Percentiles rank a stretch among this genome's conserved stretches.
Conservation (phyloP, 2,329 filamentous ascomycete genomes). For the Penicillium oxalicum region DNA sequence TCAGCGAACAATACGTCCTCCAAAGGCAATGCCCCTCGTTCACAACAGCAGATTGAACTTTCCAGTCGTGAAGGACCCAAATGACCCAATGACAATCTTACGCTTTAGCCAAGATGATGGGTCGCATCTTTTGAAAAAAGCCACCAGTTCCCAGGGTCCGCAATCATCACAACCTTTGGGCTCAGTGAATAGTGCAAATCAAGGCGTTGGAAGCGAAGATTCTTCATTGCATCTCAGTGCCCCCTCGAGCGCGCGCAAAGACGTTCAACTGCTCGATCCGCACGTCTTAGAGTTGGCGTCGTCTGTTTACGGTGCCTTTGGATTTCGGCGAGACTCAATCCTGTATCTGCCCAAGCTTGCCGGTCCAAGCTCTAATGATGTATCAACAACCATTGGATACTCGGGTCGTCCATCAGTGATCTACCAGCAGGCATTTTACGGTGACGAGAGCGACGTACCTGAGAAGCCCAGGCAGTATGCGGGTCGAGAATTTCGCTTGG, state of each 20-base stretch:
- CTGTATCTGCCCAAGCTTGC: slow-evolving; percentile 23
- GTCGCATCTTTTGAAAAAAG: slow-evolving; percentile 45
- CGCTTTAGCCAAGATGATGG: slow-evolving; percentile 61
- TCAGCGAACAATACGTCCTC: slow-evolving; percentile 19
- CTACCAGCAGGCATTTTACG: slow-evolving; percentile 82
- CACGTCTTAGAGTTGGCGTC: slow-evolving; percentile 15
- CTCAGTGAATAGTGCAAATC: background rate
- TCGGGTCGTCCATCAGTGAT: slow-evolving; percentile 60
- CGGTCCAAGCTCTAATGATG: slow-evolving; percentile 35
- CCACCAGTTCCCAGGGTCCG: slow-evolving; percentile 14
- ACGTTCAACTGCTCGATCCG: slow-evolving; percentile 9
- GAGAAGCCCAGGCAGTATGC: slow-evolving; percentile 73
- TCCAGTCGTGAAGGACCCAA: slow-evolving; percentile 69
- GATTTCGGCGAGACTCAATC: slow-evolving; percentile 17
- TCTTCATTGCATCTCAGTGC: slow-evolving; percentile 15
- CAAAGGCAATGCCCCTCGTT: slow-evolving; percentile 20
- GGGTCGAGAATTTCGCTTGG: slow-evolving; percentile 74
- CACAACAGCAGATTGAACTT: slow-evolving; percentile 54
- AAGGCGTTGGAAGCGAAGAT: slow-evolving; percentile 4
- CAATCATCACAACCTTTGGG: slow-evolving; percentile 7
- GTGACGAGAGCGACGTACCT: slow-evolving; percentile 76
- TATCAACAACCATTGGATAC: slow-evolving; percentile 53
- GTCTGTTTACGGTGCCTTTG: slow-evolving; percentile 27
- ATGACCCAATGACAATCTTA: slow-evolving; percentile 56
- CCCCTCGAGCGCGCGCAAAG: slow-evolving; percentile 14